Evolutionary conservation across 1,284 basidiomycete species (phyloP), one percentile per base, ranked within the genome.

Genomic region (Salmacisia buchloeana): DNA sequence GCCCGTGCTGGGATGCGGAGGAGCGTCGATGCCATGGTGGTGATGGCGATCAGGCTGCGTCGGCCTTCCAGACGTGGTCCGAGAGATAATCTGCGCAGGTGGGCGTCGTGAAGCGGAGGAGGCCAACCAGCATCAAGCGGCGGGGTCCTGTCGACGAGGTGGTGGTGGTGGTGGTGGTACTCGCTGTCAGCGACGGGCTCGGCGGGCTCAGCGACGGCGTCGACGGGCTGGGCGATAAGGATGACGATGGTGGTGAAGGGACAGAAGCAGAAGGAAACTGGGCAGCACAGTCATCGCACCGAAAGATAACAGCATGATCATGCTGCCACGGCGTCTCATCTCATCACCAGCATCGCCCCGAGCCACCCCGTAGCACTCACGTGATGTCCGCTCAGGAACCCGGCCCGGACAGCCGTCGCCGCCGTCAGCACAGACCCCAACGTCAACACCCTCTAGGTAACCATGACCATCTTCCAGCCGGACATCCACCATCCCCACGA

Each of bases 41-140:
- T 25, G 66, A 15, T 41, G 39, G n/a, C 18, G 39, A 41, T n/a
- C n/a, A 15, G 39, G n/a, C 18, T 41, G 39, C 39, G 15, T 15
- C 39, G 39, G 39, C 18, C 15, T 38, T 54, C 49, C 49, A 54
- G 49, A 54, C 29, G 21, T 54, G 49, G 49, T 54, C 49, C 29
- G 25, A 18, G 29, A 54, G 49, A 18, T 54, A 54, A 31, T 54
- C 49, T 54, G 49, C 49, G 27, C 29, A 54, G 25, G 49, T 54
- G 27, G 49, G 25, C 13, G 27, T 31, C 29, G 49, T 31, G 27
- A n/a, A n/a, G n/a, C n/a, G n/a, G 90, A 92, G 71, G 90, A 92
- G 69, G 86, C 87, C 72, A 81, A 3, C 74, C 13, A 23, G 54
- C 33, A 46, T 58, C 18, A 27, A 54, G 34, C 13, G 18, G 4